A percentile compares a stretch with the other conserved stretches of the same genome.
Evolutionary conservation across 176 grass and related monocot species (phyloP).

Genomic region (Leersia perrieri): DNA sequence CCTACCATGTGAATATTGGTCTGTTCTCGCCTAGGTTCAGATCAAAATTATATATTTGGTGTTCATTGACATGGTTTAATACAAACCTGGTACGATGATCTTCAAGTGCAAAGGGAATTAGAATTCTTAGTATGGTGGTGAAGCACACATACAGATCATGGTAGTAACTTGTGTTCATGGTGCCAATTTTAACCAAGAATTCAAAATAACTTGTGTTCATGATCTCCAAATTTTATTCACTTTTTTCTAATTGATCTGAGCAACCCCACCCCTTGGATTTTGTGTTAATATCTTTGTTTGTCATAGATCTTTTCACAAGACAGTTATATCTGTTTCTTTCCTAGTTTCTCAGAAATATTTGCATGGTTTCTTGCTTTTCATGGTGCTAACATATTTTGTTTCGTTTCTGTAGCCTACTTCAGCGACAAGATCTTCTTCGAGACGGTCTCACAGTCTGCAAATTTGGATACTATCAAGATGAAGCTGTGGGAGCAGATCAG

Average conservation of each 20-base stretch:
- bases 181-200: neutral
- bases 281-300: neutral
- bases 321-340: neutral
- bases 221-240: neutral
- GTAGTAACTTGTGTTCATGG: neutral
- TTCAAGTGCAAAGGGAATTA: neutral
- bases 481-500: slow-evolving; percentile 91
- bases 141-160: neutral
- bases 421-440: slow-evolving; percentile 81
- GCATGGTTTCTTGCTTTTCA: neutral
- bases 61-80: neutral
- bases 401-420: slow-evolving; percentile 67
- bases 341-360: neutral
- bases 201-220: neutral
- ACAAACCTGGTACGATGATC: neutral
- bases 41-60: neutral
- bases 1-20: neutral
- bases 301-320: neutral
- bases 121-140: neutral
- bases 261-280: neutral
- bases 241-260: neutral
- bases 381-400: slow-evolving; percentile 16
- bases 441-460: slow-evolving; percentile 84
- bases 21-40: neutral
- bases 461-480: slow-evolving; percentile 80